Evolutionary conservation across 2,329 filamentous ascomycete genomes (phyloP).

Genomic region (Colletotrichum kahawae): DNA sequence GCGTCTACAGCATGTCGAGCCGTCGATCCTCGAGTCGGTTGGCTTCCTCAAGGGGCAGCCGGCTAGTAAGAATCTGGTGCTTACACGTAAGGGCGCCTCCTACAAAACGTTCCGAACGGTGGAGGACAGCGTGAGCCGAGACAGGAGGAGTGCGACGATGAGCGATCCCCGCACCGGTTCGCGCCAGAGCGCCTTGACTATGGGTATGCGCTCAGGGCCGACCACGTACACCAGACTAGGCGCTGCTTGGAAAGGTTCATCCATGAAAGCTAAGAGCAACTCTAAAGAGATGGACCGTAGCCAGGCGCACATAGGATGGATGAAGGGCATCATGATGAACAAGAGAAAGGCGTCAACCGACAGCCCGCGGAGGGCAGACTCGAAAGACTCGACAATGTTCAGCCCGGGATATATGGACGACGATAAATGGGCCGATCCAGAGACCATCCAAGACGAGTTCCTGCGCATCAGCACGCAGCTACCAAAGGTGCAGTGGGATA

Average conservation of each 20-base stretch:
- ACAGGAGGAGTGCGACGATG: slow-evolving; percentile 66
- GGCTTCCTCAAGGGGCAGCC: slow-evolving; percentile 75
- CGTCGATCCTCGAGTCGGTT: slow-evolving; percentile 68
- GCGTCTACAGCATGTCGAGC: slow-evolving; percentile 75
- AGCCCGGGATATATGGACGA: slow-evolving; percentile 56
- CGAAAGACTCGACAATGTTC: slow-evolving; percentile 58
- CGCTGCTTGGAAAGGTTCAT: slow-evolving; percentile 58
- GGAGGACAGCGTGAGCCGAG: slow-evolving; percentile 61
- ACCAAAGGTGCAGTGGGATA: slow-evolving; percentile 68
- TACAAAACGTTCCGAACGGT: slow-evolving; percentile 87
- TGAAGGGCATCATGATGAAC: slow-evolving; percentile 71
- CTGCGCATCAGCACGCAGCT: slow-evolving; percentile 66
- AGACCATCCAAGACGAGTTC: slow-evolving; percentile 69
- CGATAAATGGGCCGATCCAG: slow-evolving; percentile 64
- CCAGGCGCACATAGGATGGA: slow-evolving; percentile 69
- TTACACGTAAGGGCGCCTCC: slow-evolving; percentile 82
- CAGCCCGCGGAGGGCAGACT: slow-evolving; percentile 52
- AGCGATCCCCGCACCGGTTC: slow-evolving; percentile 57
- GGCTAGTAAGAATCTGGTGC: slow-evolving; percentile 67
- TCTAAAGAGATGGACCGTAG: slow-evolving; percentile 49
- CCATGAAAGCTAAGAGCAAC: slow-evolving; percentile 61
- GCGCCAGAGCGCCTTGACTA: slow-evolving; percentile 48
- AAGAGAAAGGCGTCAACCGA: slow-evolving; percentile 54
- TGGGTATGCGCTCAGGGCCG: slow-evolving; percentile 50
- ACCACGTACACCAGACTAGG: slow-evolving; percentile 39